phyloP scores from a whole-genome alignment of 805 yeast species.

The Lachancea sp. region DNA sequence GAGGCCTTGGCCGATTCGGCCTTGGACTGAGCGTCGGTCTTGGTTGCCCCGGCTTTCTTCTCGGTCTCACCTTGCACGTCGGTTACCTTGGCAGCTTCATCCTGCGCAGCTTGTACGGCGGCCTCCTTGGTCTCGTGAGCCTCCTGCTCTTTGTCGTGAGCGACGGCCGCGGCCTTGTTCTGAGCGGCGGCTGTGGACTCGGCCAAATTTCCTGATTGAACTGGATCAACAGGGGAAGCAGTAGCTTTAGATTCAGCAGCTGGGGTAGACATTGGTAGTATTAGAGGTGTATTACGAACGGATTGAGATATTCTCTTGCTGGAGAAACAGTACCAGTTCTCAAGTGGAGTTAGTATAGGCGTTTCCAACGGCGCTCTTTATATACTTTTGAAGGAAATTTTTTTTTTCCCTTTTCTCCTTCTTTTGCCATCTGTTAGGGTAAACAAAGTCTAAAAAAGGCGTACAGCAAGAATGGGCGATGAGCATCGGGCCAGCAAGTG shows the following conservation, averaged over 20 bases:
- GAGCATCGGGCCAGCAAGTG: conserved; percentile 1
- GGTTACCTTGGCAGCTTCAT: conserved; percentile 12
- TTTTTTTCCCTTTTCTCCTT: conserved; percentile 3
- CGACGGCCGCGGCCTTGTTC: conserved; percentile 13
- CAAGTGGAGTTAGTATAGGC: too few species aligned
- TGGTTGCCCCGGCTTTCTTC: conserved; percentile 12
- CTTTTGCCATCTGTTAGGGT: too few species aligned
- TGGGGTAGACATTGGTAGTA: background rate
- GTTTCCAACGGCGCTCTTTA: too few species aligned
- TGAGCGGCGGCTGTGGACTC: conserved; percentile 11
- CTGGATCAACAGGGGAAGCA: background rate
- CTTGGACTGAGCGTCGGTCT: conserved; percentile 12
- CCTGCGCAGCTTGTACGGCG: conserved; percentile 11
- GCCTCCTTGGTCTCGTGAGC: conserved; percentile 11
- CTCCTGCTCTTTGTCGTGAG: conserved; percentile 9
- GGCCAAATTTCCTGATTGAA: conserved; percentile 3
- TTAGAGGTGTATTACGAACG: too few species aligned
- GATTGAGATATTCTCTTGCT: too few species aligned
- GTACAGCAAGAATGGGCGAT: background rate
- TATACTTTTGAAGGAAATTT: background rate
- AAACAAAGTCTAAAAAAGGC: background rate
- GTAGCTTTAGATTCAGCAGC: background rate
- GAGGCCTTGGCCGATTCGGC: conserved; percentile 6
- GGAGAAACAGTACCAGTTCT: too few species aligned
- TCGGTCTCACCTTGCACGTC: conserved; percentile 8